These are phyloP conservation scores for Candida sakaeoensis DNA, from an alignment of 805 yeast genomes.

Conservation along the genomic window DNA sequence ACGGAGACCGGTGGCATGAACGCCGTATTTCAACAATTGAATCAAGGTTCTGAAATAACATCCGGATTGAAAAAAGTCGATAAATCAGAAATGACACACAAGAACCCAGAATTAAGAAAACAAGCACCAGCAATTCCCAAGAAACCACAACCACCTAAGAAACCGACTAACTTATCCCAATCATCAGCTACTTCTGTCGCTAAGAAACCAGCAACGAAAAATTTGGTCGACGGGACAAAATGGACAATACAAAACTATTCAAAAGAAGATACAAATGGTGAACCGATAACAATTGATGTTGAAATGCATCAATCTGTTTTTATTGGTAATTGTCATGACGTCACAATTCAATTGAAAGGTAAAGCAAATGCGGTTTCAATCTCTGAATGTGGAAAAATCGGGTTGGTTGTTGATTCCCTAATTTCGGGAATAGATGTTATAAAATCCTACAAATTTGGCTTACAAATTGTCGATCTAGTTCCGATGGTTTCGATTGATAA, in stretches of 20 bases:
- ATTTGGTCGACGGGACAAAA: constrained; percentile 72
- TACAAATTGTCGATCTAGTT: constrained; percentile 78
- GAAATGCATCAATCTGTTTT: constrained; percentile 85
- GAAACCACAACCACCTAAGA: constrained; percentile 79
- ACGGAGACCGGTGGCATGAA: constrained; percentile 51
- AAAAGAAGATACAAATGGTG: constrained; percentile 44
- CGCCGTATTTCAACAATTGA: constrained; percentile 90
- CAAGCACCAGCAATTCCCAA: constrained; percentile 43
- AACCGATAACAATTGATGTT: constrained; percentile 67
- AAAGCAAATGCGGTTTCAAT: constrained; percentile 86
- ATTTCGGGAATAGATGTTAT: constrained; percentile 87
- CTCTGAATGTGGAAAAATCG: constrained; percentile 67
- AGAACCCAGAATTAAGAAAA: constrained; percentile 77
- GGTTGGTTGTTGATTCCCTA: constrained; percentile 76
- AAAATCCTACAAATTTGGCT: constrained; percentile 73
- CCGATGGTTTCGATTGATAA: constrained; percentile 88
- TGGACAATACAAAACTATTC: constrained; percentile 87
- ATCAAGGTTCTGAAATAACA: constrained; percentile 81
- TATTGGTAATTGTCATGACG: constrained; percentile 73
- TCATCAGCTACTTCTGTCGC: constrained; percentile 32
- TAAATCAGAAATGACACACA: constrained; percentile 89
- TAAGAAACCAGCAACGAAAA: constrained; percentile 48
- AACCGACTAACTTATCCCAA: constrained; percentile 59
- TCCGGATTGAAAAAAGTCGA: constrained; percentile 88
- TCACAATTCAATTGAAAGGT: constrained; percentile 80